Conservation (phyloP, 768 basidiomycete species). For the Trametes gibbosa region DNA sequence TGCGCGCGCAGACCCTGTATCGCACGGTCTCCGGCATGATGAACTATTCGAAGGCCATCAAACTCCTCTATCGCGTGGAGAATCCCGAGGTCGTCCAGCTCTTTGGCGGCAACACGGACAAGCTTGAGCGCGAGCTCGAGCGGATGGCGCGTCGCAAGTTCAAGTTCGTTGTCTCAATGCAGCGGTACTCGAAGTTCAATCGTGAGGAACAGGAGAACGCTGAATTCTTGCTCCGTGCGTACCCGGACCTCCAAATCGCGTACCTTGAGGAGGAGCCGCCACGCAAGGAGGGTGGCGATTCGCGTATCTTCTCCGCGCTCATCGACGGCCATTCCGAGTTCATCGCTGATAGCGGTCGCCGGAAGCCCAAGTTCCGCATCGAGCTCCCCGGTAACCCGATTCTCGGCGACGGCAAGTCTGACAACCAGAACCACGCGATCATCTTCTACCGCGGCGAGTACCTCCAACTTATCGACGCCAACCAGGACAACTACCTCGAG, state of each 20-base stretch:
- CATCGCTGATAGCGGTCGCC: slow-evolving; percentile 79
- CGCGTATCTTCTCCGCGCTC: slow-evolving; percentile 91
- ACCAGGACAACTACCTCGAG: slow-evolving; percentile 99
- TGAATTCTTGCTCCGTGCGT: slow-evolving; percentile 94
- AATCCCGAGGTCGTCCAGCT: slow-evolving; percentile 98
- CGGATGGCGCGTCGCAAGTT: slow-evolving; percentile 98
- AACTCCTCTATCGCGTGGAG: slow-evolving; percentile 97
- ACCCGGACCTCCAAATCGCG: slow-evolving; percentile 97
- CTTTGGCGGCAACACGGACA: slow-evolving; percentile 97
- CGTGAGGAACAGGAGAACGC: slow-evolving; percentile 99
- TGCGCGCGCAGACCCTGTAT: slow-evolving; percentile 97
- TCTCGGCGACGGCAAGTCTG: slow-evolving; percentile 97
- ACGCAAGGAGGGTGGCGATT: slow-evolving; percentile 92
- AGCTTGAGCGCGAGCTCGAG: slow-evolving; percentile 92
- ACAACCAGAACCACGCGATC: slow-evolving; percentile 99
- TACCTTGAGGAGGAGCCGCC: slow-evolving; percentile 96
- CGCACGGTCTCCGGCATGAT: slow-evolving; percentile 99
- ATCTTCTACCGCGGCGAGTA: slow-evolving; percentile 99
- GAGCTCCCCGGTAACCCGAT: slow-evolving; percentile 99
- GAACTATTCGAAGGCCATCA: slow-evolving; percentile 99
- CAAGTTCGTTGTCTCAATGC: slow-evolving; percentile 99
- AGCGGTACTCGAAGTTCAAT: slow-evolving; percentile 98
- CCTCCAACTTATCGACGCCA: slow-evolving; percentile 98
- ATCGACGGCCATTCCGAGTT: slow-evolving; percentile 99
- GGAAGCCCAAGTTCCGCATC: slow-evolving; percentile 96